Percentiles rank a stretch among this genome's conserved stretches.
Conservation (phyloP, 208 protist species). For the Novymonas esmeraldas region DNA sequence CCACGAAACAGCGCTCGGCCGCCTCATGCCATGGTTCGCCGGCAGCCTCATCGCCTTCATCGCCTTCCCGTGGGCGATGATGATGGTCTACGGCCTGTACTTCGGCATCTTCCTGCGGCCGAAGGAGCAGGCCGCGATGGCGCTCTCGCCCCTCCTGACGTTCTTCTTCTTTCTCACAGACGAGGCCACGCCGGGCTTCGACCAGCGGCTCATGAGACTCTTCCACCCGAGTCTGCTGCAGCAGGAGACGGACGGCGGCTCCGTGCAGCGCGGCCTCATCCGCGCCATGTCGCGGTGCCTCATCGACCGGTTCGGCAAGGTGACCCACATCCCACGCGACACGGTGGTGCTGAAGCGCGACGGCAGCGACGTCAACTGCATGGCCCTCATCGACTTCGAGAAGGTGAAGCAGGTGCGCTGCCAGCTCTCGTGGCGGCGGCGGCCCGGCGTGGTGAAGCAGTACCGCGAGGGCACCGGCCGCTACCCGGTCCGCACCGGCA, state of each 20-base stretch:
- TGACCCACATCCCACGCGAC: constrained; percentile 52
- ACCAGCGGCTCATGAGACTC: constrained; percentile 69
- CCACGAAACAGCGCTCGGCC: constrained; percentile 15
- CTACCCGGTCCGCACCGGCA: constrained; percentile 8
- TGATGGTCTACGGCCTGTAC: constrained; percentile 42
- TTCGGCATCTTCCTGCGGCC: constrained; percentile 57
- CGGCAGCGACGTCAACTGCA: constrained; percentile 60
- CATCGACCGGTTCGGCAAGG: constrained; percentile 51
- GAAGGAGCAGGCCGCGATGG: constrained; percentile 27
- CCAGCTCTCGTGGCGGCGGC: constrained; percentile 64
- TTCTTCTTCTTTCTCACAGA: constrained; percentile 77
- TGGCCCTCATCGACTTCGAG: constrained; percentile 85
- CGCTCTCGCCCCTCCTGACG: constrained; percentile 58
- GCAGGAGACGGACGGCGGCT: constrained; percentile 29
- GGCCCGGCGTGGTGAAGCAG: constrained; percentile 33
- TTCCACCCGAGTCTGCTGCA: constrained; percentile 75
- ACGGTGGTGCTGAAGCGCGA: constrained; percentile 51
- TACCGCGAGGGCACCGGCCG: constrained; percentile 14
- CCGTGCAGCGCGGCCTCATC: constrained; percentile 68
- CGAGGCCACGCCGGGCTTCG: constrained; percentile 68
- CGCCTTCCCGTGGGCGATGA: constrained; percentile 46
- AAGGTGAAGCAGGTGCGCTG: constrained; percentile 62
- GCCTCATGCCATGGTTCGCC: constrained; percentile 22
- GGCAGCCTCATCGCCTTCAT: constrained; percentile 29
- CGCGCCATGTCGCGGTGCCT: constrained; percentile 83